These are phyloP conservation scores for Scedosporium apiospermum DNA, from an alignment of 2,329 filamentous ascomycete genomes.

Conservation along the genomic window DNA sequence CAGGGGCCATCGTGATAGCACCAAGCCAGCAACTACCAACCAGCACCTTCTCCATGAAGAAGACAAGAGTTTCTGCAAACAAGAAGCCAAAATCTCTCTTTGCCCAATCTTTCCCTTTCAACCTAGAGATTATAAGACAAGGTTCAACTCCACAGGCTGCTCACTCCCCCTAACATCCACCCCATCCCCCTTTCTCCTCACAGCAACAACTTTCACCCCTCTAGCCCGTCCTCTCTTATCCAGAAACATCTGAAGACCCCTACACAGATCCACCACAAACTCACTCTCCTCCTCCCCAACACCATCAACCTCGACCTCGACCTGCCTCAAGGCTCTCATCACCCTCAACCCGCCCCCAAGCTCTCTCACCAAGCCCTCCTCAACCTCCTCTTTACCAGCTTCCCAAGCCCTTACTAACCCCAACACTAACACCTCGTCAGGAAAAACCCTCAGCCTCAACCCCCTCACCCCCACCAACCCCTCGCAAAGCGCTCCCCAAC, in stretches of 20 bases:
- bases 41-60: too few species aligned
- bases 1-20: too few species aligned
- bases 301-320: slow-evolving; percentile 12
- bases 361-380: background rate
- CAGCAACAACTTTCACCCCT: background rate
- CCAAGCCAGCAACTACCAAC: too few species aligned
- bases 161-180: background rate
- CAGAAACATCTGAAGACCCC: slow-evolving; percentile 9
- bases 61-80: background rate
- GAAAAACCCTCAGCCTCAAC: background rate
- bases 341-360: background rate
- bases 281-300: slow-evolving; percentile 12
- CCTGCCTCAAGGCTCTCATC: background rate
- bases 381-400: slow-evolving; percentile 2
- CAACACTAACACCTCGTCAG: slow-evolving; percentile 10
- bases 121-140: background rate
- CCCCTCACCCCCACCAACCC: background rate
- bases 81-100: background rate
- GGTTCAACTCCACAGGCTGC: background rate
- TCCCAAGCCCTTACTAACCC: background rate
- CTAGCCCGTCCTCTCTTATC: background rate
- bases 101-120: background rate
- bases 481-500: background rate
- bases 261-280: slow-evolving; percentile 8
- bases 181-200: background rate